Evolutionary conservation across 2,329 filamentous ascomycete species (phyloP), one percentile per base, ranked within the genome.

Genomic region (Colletotrichum sp.): DNA sequence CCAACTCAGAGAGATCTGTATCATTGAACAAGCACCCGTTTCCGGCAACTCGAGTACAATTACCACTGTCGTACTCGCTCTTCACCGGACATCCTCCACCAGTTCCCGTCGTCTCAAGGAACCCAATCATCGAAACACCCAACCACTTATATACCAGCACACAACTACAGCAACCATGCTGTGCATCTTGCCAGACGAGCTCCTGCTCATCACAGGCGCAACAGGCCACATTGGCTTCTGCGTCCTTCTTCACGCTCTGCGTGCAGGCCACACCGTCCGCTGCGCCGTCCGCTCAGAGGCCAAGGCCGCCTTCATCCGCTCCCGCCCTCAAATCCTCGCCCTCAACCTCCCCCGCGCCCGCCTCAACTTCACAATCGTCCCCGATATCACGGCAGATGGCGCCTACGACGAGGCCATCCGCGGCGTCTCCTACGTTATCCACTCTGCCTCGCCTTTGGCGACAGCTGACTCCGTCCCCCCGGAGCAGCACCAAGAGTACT

Each of bases 391-490:
- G 0, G 79, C 78, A 13, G 79, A 81, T 2, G 82, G 82, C 24
- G 87, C 86, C 7, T 88, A 86, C 69, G 84, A 87, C 52, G 82
- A 85, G n/a, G 86, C 85, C n/a, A 81, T 87, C 72, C 79, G 84
- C 52, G 86, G 82, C 9, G 85, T 86, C 55, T 81, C 82, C 16
- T 84, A 84, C 75, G 81, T 88, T 57, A 80, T 86, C 39, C 82
- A 84, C 76, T 52, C 80, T 8, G 82, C 82, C 1, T 81, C 85
- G 2, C 79, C 83, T 72, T 64, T 78, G 10, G 79, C 81, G 64
- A 81, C 75, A 1, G 72, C 71, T 30, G 60, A 77, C 95, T 86
- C 93, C 94, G 80, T 90, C 92, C 82, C 92, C 92, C 65, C 89
- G 93, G 63, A 89, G 90, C 5, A 86, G 88, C 72, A 84, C 84